phyloP scores from a whole-genome alignment of 1,139 yeast species.

The Spathaspora sp. region DNA sequence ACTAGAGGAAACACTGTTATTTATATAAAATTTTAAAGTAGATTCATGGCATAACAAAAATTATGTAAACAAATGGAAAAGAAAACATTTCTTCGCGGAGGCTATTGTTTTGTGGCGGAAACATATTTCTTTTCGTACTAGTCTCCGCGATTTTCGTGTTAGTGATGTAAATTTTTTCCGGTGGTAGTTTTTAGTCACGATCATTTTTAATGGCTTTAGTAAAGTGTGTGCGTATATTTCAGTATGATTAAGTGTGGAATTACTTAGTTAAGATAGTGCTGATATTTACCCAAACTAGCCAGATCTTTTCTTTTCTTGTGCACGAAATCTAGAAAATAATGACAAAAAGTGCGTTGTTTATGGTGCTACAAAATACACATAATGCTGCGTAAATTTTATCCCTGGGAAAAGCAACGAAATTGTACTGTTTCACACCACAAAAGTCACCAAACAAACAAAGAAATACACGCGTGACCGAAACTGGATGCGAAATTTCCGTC shows the following conservation, averaged over 20 bases:
- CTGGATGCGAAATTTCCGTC: neutral
- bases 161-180: neutral
- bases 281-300: neutral
- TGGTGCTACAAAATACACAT: constrained; percentile 12
- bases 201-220: neutral
- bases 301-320: neutral
- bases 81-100: neutral
- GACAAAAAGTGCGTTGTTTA: constrained; percentile 7
- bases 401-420: constrained; percentile 2
- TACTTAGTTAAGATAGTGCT: neutral
- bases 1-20: neutral
- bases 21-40: neutral
- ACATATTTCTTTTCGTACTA: neutral
- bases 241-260: no score
- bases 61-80: neutral
- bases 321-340: neutral
- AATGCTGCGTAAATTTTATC: constrained; percentile 9
- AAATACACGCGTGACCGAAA: neutral
- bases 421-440: neutral
- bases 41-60: neutral
- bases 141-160: neutral
- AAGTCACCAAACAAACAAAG: neutral
- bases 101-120: neutral
- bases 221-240: neutral
- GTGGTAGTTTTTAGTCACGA: no score